Evolutionary conservation across 305 asterid genomes (phyloP), one percentile per base, ranked within the genome.

Genomic region (Fraxinus greggii): DNA sequence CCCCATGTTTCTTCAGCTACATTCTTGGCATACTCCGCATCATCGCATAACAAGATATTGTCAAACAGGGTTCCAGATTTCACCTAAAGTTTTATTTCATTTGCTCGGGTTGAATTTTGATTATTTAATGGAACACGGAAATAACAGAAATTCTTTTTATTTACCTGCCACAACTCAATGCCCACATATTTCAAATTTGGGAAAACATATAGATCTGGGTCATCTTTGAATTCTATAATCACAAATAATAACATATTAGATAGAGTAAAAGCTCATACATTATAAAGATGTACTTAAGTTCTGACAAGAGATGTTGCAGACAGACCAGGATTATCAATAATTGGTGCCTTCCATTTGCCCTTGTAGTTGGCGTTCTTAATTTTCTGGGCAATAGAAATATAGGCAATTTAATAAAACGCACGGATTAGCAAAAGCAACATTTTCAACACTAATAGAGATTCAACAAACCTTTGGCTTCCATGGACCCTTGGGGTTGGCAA

Each of bases 281-380:
- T n/a, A 56, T 19, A 26, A 19, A 48, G 21, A 73, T 4, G 65
- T 63, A 42, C 26, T 8, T 38, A 79, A 76, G 35, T 78, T 67
- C 56, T n/a, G 7, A 78, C 10, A 75, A 79, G 79, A 79, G 78
- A 74, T 28, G 36, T 24, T 78, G 17, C 61, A 21, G 33, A 17
- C 61, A n/a, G 33, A 93, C 99, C 98, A 79, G 98, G 98, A 92
- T 96, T 96, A 59, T 93, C 98, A 84, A 96, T 96, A 93, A 93
- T 4, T 26, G 98, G 97, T 82, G 97, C 94, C 95, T 93, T 92
- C 99, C 98, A 96, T 85, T 96, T 93, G 28, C 99, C 99, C 91
- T 90, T 88, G 92, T 85, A 96, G 95, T 91, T 93, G 67, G 98
- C 98, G 89, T 96, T 96, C 93, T 96, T 94, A 76, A 93, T 91